Base-by-base conservation (phyloP, 768 basidiomycete species). In the Psilocybe sp. region DNA sequence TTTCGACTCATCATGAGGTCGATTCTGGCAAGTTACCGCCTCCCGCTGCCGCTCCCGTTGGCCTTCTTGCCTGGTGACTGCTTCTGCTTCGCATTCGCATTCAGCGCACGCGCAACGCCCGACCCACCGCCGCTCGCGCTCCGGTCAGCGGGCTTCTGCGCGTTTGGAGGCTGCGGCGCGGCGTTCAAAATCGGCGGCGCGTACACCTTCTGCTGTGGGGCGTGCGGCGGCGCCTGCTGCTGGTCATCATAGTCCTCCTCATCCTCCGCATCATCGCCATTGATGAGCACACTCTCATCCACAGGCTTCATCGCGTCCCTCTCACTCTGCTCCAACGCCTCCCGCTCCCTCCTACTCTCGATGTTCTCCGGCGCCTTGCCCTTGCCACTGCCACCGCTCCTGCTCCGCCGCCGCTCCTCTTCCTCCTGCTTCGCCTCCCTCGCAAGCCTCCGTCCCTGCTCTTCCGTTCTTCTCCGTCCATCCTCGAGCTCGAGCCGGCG, bases 241-340 rank as follows among this genome's bases (percentile, higher is more conserved):
- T 43, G 39, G 15, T 34, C 33, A 31, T 44, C 52, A 9, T 54
- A 55, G 3, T 40, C 55, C 14, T 47, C 52, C 13, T 53, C n/a
- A n/a, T n/a, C 61, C 1, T 47, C 57, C 0, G 51, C 57, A 8
- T 41, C 56, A 23, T 54, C 51, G 32, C 54, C 57, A 14, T 49
- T 54, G 12, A 40, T 44, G 11, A 59, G 36, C 32, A 56, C 57
- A 39, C 53, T 63, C 37, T 81, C 82, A 14, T 84, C 88, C 3
- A 91, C 86, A 12, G 89, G 89, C 60, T 91, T 91, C 84, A 91
- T 85, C 55, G 76, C 76, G 45, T 78, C 76, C 49, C 60, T 62
- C 60, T 76, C 73, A 48, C 70, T 71, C 62, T 71, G 69, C 37
- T 68, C 68, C 35, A 67, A 52, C 28, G 60, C 65, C 42, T 54